A percentile compares a stretch with the other conserved stretches of the same genome.
These are phyloP conservation scores for Cladophialophora carrionii DNA, from an alignment of 2,329 filamentous ascomycete genomes.

Conservation along the genomic window DNA sequence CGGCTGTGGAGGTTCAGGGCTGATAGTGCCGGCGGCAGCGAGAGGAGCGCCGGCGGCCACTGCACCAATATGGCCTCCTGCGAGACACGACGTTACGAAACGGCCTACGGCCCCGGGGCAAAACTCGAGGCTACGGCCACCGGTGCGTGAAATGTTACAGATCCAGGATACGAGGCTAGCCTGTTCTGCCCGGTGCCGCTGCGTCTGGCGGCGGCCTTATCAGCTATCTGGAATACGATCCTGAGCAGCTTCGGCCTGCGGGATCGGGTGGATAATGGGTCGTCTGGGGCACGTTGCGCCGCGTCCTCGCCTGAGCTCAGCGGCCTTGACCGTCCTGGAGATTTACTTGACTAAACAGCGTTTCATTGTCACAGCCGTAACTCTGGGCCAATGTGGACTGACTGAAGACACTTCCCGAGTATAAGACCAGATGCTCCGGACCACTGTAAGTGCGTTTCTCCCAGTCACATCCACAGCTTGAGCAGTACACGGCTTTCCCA, in stretches of 20 bases:
- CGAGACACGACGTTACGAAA: constrained; percentile 19
- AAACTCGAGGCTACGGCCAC: constrained; percentile 3
- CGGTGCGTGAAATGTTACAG: constrained; percentile 26
- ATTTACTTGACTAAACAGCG: constrained; percentile 23
- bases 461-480: not conserved
- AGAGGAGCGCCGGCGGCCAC: constrained; percentile 14
- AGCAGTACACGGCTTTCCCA: not conserved
- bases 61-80: constrained; percentile 1
- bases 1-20: not conserved
- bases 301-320: not conserved
- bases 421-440: constrained; percentile 19
- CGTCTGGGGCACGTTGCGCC: not conserved
- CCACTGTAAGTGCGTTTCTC: constrained; percentile 1
- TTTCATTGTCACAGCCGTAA: not conserved
- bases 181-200: not conserved
- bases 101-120: constrained; percentile 24
- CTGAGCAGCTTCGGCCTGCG: not conserved
- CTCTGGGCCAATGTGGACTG: not conserved
- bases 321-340: constrained; percentile 5
- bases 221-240: constrained; percentile 12
- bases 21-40: constrained; percentile 14
- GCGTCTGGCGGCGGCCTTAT: constrained; percentile 19
- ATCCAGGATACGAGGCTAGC: constrained; percentile 16
- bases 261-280: constrained; percentile 9
- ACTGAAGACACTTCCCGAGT: not conserved